phyloP scores from a whole-genome alignment of 2,329 filamentous ascomycete genomes.

The Mollisia scopiformis region DNA sequence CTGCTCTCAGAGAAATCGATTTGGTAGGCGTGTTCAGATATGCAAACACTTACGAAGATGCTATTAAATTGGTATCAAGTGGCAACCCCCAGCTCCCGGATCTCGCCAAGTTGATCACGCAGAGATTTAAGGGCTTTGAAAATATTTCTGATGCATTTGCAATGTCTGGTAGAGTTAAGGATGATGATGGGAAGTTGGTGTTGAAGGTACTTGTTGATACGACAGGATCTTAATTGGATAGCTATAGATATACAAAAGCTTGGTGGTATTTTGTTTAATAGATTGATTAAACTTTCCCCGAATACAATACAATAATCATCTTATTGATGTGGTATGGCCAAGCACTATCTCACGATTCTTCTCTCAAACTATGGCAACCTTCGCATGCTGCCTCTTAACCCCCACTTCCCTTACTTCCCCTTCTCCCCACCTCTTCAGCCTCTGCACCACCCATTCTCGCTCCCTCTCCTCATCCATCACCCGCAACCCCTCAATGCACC shows the following conservation, averaged over 20 bases:
- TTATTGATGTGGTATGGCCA: too few relatives aligned
- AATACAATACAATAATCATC: too few relatives aligned
- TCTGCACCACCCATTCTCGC: neutral
- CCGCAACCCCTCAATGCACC: neutral
- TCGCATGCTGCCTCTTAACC: neutral
- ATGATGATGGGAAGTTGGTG: slow-evolving; percentile 37
- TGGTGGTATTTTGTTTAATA: neutral
- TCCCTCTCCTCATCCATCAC: neutral
- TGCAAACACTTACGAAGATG: slow-evolving; percentile 88
- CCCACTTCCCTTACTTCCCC: neutral
- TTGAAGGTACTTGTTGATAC: slow-evolving; percentile 38
- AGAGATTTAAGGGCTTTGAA: slow-evolving; percentile 77
- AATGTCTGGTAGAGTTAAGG: slow-evolving; percentile 69
- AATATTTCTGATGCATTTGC: slow-evolving; percentile 86
- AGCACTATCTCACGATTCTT: neutral
- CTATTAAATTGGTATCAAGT: slow-evolving; percentile 83
- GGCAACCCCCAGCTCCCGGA: slow-evolving; percentile 67
- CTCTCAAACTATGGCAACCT: neutral
- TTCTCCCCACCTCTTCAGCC: neutral
- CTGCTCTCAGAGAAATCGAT: slow-evolving; percentile 76
- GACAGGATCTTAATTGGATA: neutral
- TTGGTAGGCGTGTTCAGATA: slow-evolving; percentile 78
- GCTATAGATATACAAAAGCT: neutral
- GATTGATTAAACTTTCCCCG: neutral
- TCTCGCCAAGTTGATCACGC: slow-evolving; percentile 80